A percentile compares a stretch with the other conserved stretches of the same genome.
phyloP scores from a whole-genome alignment of 2,329 filamentous ascomycete genomes.

The Ascochyta rabiei region DNA sequence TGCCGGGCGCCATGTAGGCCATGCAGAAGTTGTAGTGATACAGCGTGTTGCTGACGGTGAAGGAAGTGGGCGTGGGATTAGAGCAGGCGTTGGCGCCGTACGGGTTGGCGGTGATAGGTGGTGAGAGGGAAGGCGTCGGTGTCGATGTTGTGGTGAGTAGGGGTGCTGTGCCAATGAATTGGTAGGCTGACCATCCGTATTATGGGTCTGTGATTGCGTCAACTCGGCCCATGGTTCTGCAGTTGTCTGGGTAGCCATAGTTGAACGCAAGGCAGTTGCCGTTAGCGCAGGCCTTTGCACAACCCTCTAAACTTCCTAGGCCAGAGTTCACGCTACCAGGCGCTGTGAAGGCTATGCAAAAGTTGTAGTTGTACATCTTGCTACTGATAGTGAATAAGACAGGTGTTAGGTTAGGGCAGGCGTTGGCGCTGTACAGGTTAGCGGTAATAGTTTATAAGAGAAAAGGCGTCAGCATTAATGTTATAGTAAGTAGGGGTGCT shows the following conservation, averaged over 20 bases:
- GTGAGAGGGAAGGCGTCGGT: not conserved
- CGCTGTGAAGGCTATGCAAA: not conserved
- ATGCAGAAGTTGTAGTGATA: not conserved
- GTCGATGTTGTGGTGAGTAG: not conserved
- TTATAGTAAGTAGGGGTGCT: not conserved
- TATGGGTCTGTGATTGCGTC: not conserved
- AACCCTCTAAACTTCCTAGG: not conserved
- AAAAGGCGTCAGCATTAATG: not conserved
- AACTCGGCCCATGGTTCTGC: not conserved
- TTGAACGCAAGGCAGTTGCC: not conserved
- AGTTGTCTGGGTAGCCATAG: not conserved
- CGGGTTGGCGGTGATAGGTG: not conserved
- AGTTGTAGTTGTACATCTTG: conserved; percentile 1
- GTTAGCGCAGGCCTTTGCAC: not conserved
- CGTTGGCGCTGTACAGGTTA: not conserved
- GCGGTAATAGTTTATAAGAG: not conserved
- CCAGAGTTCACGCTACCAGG: not conserved
- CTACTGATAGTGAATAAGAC: not conserved
- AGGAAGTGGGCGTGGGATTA: not conserved
- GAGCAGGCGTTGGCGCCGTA: not conserved
- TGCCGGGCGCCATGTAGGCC: not conserved
- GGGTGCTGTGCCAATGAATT: not conserved
- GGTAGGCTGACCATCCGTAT: not conserved
- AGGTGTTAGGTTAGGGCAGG: not conserved
- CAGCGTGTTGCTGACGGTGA: not conserved